Percentiles rank a stretch among this genome's conserved stretches.
phyloP scores from a whole-genome alignment of 192 early-diverging fungal genomes.

The Backusella circina region DNA sequence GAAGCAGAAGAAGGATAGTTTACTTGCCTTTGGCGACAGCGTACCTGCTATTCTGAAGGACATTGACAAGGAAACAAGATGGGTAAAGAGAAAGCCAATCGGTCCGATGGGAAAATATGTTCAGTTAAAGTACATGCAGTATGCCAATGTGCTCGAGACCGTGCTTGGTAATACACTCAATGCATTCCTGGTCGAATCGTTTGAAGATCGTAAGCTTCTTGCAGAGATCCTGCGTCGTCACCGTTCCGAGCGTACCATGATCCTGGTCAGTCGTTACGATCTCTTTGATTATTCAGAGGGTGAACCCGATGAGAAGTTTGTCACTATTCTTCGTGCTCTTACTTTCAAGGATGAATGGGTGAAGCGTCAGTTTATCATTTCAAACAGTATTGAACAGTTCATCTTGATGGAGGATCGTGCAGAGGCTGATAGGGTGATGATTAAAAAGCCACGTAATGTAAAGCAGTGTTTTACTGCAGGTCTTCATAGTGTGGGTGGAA shows the following conservation, averaged over 20 bases:
- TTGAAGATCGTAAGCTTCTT: constrained; percentile 57
- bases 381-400: constrained; percentile 64
- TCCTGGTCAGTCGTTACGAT: constrained; percentile 60
- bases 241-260: constrained; percentile 45
- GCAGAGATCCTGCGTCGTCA: constrained; percentile 46
- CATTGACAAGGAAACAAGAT: constrained; percentile 42
- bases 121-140: constrained; percentile 53
- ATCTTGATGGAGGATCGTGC: constrained; percentile 57
- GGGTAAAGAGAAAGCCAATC: constrained; percentile 48
- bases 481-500: constrained; percentile 57
- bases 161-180: constrained; percentile 57
- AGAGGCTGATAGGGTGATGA: constrained; percentile 50
- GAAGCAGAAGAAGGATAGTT: constrained; percentile 57
- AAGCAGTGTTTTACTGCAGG: constrained; percentile 55
- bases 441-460: constrained; percentile 59
- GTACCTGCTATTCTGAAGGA: constrained; percentile 58
- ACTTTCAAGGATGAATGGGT: constrained; percentile 64
- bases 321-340: constrained; percentile 63
- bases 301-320: constrained; percentile 54
- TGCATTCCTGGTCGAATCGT: constrained; percentile 66
- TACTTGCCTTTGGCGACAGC: constrained; percentile 70
- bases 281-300: constrained; percentile 65
- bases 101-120: constrained; percentile 71
- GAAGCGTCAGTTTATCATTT: constrained; percentile 69
- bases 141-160: constrained; percentile 60